Percentiles rank a stretch among this genome's conserved stretches.
phyloP scores from a whole-genome alignment of 257 asterid genomes.

The Anisodus acutangulus region DNA sequence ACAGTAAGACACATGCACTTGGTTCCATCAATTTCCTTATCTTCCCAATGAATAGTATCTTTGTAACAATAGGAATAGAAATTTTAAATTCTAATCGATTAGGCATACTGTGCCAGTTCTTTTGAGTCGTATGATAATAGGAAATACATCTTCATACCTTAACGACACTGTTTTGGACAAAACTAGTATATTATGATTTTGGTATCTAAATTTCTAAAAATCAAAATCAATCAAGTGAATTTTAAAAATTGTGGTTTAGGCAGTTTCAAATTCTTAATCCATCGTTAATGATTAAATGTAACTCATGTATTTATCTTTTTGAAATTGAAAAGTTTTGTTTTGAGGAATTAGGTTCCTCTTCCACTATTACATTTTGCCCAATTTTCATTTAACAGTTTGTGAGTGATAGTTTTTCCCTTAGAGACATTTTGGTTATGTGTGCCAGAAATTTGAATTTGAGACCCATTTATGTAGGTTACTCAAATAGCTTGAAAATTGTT shows the following conservation, averaged over 20 bases:
- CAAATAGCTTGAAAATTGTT: neutral
- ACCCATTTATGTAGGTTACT: constrained; percentile 7
- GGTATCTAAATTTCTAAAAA: constrained; percentile 13
- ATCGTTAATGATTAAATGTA: neutral
- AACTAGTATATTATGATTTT: neutral
- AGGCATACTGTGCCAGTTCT: neutral
- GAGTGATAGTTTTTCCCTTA: neutral
- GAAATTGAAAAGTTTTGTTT: neutral
- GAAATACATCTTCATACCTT: neutral
- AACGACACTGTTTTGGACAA: neutral
- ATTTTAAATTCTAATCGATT: neutral
- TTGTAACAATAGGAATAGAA: neutral
- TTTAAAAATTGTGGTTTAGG: neutral
- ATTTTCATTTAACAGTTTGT: neutral
- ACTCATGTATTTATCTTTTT: neutral
- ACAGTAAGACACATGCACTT: neutral
- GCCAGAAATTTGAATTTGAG: neutral
- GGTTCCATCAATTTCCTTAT: neutral
- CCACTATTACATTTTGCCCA: neutral
- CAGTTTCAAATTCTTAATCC: neutral
- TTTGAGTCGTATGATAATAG: neutral
- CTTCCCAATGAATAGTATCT: neutral
- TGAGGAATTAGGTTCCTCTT: neutral
- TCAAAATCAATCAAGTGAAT: neutral
- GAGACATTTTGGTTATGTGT: neutral